Base-by-base conservation (phyloP, 2,329 filamentous ascomycete species). In the Fusarium compactum region DNA sequence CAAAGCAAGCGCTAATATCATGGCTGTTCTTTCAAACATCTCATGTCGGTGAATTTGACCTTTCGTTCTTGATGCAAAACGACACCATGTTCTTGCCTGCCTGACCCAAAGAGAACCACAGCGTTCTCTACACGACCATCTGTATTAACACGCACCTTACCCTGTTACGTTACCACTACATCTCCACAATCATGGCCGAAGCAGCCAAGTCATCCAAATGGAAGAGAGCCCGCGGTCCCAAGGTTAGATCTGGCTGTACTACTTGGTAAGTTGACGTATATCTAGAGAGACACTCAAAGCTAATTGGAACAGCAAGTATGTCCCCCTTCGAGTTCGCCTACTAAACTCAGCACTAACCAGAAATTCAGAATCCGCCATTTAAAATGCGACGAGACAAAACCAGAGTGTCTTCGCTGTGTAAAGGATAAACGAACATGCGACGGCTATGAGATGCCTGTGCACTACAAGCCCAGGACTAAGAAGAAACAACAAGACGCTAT, bases 301-400 rank as follows among this genome's bases (percentile, higher is more conserved):
- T 67, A 16, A 67, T 10, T 3, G 1, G 1, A 3, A 16, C n/a
- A 64, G 58, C 62, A 67, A 62, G 62, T 67, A 11, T 9, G 62
- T 68, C 6, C 8, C 11, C 4, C 7, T 6, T 3, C 1, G 0
- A 3, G 3, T 7, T 7, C 12, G 1, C 6, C 8, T 14, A 2
- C 5, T 15, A n/a, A 11, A 11, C 0, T 8, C 4, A 34, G 16
- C 25, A 9, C 30, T 68, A 29, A 58, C 10, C 8, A 11, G 2
- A 22, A n/a, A 4, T 27, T 3, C 1, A 69, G 66, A 41, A 69
- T 69, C 5, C 65, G 66, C 0, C 66, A 69, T 16, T 52, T 69
- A 12, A 69, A 69, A 11, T 69, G 66, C 10, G 66, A 69, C 9
- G 66, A 69, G 16, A 62, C 53, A 24, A 69, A 46, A 15, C 66